A percentile compares a stretch with the other conserved stretches of the same genome.
These are phyloP conservation scores for Ormosia semicastrata DNA, from an alignment of 306 rosid genomes.

Conservation along the genomic window DNA sequence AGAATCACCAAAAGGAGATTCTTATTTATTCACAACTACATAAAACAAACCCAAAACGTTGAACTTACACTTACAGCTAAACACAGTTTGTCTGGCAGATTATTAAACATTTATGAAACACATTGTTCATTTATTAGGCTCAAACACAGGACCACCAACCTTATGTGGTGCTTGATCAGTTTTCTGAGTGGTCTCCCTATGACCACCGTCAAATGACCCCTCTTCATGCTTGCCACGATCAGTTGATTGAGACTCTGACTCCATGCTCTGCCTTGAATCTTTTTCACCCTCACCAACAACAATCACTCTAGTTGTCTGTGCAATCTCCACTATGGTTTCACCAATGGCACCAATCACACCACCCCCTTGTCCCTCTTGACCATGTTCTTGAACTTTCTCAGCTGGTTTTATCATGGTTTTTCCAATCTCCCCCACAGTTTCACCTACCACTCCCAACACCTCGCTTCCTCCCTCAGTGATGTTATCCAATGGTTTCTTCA, in stretches of 20 bases:
- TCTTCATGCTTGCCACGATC: constrained; percentile 11
- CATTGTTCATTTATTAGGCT: background rate
- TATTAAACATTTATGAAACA: background rate
- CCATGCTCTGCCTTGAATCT: background rate
- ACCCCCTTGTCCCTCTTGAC: background rate
- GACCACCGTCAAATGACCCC: background rate
- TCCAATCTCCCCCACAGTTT: constrained; percentile 39
- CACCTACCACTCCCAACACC: constrained; percentile 39
- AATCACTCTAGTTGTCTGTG: constrained; percentile 48
- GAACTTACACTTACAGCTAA: background rate
- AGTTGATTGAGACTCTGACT: background rate
- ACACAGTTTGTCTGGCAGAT: background rate
- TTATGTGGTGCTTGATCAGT: background rate
- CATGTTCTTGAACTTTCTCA: constrained; percentile 4
- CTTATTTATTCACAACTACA: constrained; percentile 22
- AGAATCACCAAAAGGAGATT: constrained; percentile 9
- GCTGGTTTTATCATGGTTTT: constrained; percentile 28
- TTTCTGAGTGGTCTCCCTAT: background rate
- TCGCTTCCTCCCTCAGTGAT: constrained; percentile 22
- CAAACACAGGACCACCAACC: background rate
- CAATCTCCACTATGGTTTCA: constrained; percentile 67
- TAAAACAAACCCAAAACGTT: constrained; percentile 4
- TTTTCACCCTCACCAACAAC: constrained; percentile 44
- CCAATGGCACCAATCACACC: constrained; percentile 61
- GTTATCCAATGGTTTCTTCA: background rate